Base-by-base conservation (phyloP, 805 yeast genomes). In the Barnettozyma populi region DNA sequence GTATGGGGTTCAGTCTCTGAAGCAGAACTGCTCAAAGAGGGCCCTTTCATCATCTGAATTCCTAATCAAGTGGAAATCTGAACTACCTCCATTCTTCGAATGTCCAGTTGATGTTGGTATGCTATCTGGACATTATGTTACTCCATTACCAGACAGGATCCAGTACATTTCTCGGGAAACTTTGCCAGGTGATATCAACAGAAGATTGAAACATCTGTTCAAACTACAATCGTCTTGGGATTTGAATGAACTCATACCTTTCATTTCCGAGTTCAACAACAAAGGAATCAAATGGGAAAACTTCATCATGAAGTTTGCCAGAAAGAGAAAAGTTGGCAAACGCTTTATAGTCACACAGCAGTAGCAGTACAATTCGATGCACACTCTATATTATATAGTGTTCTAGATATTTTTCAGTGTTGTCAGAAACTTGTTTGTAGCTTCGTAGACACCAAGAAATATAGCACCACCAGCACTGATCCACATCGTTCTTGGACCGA, bases 391-490 rank as follows among this genome's bases (percentile, higher is more conserved):
- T 24, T 25, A 5, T 16, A 21, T n/a, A 13, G 14, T 14, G 5
- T 37, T 37, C 31, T 35, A 41, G 20, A 27, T 41, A 21, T 34
- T 27, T 48, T 48, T 48, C 10, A 48, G 31, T 7, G 14, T 32
- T 13, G 24, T 49, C 19, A 59, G 27, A 2, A 56, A 36, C 2
- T 53, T 45, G 25, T 52, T 57, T 1, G 56, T 57, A 20, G 82
- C 65, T 66, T 95, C 99, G 62, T 94, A 94, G 47, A 88, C 87
- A 5, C 99, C 99, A 48, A 94, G 71, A 70, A 95, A 94, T 16
- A 95, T 90, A 16, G 98, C 97, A 25, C 99, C 99, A 19, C 99
- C 99, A 5, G 95, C 94, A 68, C 95, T 84, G 48, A 94, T 92
- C 99, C 99, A 94, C 79, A 86, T 74, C 0, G 97, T 90, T 64